Base-by-base conservation (phyloP, 164 flowering plant genomes). In the Magnolia kwangsiensis region DNA sequence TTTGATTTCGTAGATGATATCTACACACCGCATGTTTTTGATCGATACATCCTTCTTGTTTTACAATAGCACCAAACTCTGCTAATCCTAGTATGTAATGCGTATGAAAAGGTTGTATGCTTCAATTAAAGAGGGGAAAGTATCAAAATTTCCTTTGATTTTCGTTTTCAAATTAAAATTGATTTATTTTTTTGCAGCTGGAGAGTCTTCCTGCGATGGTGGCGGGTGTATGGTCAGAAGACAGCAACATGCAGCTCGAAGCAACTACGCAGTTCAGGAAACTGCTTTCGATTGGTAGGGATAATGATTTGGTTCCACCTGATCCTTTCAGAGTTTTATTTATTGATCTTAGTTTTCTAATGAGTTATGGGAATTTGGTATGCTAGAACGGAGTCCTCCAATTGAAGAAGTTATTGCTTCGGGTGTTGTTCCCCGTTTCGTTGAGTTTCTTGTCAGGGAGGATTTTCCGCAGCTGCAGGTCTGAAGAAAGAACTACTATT, bases 391-490 rank as follows among this genome's bases (percentile, higher is more conserved):
- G 16, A 90, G 84, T 71, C 96, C 96, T 61, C 94, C 98, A 0
- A 93, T 93, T 63, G 86, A 91, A 74, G 97, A 90, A 84, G 97
- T 91, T 69, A 83, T 93, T 37, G 85, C 85, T 72, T 85, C 96
- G 29, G 97, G 97, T 66, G 97, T 90, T 63, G 96, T 93, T 80
- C 97, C 96, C 65, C 89, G 92, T 5, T 88, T 91, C 79, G 92
- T 93, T 50, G 88, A 91, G 83, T 91, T 90, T 78, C 94, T 93
- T 71, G 78, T 82, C 19, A 81, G 91, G 75, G 93, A 89, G 75
- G 96, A 91, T 72, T 91, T 79, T 65, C 90, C 94, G 0, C 91
- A 87, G 76, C 92, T 93, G 78, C 96, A 93, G 95, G 97, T 93
- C 21, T 77, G 70, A 67, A 65, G 37, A 7, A 7, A 27, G 19